Percentiles rank a stretch among this genome's conserved stretches.
Evolutionary conservation across 768 basidiomycete genomes (phyloP).

Genomic region (Suillus paluster): DNA sequence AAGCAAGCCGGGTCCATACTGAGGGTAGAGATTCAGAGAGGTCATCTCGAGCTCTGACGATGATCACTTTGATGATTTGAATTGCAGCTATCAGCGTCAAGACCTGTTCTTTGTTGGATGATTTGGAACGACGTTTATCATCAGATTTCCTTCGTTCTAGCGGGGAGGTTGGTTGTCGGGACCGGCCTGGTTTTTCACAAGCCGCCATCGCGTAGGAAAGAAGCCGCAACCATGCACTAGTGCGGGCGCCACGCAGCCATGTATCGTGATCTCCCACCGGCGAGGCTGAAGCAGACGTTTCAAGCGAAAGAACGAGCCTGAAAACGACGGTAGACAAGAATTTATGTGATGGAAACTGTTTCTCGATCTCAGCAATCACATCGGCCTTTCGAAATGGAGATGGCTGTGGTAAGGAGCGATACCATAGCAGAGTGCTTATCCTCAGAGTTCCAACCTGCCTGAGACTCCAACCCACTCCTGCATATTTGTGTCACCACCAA

Average conservation of each 20-base stretch:
- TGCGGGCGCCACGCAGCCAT: conserved; percentile 50
- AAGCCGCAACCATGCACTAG: conserved; percentile 64
- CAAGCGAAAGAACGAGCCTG: conserved; percentile 60
- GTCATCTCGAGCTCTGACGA: conserved; percentile 65
- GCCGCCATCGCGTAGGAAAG: conserved; percentile 60
- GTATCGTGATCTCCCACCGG: conserved; percentile 47
- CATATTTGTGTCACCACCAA: conserved; percentile 52
- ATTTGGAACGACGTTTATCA: conserved; percentile 33
- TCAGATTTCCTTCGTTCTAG: conserved; percentile 52
- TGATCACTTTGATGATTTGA: conserved; percentile 69
- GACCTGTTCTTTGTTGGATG: conserved; percentile 22
- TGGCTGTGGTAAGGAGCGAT: conserved; percentile 45
- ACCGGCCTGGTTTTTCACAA: conserved; percentile 42
- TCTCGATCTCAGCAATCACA: conserved; percentile 59
- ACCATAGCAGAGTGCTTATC: conserved; percentile 35
- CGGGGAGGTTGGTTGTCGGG: conserved; percentile 23
- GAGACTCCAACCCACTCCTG: conserved; percentile 45
- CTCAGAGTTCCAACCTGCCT: conserved; percentile 40
- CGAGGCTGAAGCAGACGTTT: conserved; percentile 49
- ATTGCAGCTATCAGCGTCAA: conserved; percentile 51
- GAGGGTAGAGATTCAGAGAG: conserved; percentile 57
- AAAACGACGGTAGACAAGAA: conserved; percentile 69
- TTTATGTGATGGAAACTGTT: conserved; percentile 55
- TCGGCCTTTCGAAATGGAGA: conserved; percentile 56
- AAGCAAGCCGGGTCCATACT: conserved; percentile 66